These are phyloP conservation scores for Nicotiana obtusifolia DNA, from an alignment of 257 asterid species.

Conservation along the genomic window DNA sequence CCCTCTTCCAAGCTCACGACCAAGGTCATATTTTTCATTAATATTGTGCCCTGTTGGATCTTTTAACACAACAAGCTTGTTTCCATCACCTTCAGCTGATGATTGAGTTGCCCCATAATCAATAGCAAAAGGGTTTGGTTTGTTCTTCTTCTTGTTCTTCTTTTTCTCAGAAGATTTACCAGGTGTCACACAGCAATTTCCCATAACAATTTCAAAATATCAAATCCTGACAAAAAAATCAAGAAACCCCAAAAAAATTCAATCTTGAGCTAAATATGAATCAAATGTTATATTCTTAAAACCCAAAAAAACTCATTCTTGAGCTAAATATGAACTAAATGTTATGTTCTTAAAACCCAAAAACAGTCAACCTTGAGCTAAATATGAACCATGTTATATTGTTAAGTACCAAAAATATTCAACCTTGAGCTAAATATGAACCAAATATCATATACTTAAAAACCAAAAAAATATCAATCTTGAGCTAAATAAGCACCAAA, in stretches of 20 bases:
- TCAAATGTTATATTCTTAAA: neutral
- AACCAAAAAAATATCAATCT: no score
- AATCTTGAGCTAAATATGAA: neutral
- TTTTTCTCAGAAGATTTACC: conserved; percentile 28
- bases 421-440: neutral
- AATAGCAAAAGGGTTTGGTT: conserved; percentile 39
- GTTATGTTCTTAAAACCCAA: no score
- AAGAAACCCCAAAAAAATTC: neutral
- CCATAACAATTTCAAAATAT: conserved; percentile 37
- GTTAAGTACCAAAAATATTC: neutral
- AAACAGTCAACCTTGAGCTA: neutral
- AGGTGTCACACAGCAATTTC: conserved; percentile 60
- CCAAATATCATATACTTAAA: no score
- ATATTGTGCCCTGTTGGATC: conserved; percentile 50
- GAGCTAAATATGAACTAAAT: neutral
- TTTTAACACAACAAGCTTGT: conserved; percentile 53
- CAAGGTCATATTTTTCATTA: conserved; percentile 42
- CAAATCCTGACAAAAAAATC: conserved; percentile 1
- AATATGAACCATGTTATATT: neutral
- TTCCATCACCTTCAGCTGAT: conserved; percentile 20
- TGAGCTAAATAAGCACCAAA: neutral
- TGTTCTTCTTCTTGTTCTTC: conserved; percentile 39
- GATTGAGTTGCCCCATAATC: conserved; percentile 37
- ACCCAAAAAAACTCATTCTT: neutral
- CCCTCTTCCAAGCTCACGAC: conserved; percentile 72